Conservation (phyloP, 1,284 basidiomycete species). For the Bondarzewia mesenterica region DNA sequence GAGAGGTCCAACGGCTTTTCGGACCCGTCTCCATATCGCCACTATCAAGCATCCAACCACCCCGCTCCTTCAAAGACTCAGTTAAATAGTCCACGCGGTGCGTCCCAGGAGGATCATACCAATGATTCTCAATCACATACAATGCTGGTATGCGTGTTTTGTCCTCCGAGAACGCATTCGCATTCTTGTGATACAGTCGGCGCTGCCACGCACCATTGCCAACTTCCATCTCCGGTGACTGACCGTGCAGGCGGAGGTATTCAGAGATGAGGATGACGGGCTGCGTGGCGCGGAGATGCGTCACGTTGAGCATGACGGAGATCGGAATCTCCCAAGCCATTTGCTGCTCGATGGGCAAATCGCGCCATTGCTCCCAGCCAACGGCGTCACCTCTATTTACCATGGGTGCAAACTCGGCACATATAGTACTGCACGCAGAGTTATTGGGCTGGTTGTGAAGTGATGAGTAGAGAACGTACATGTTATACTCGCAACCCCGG, state of each 20-base stretch:
- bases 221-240: slow-evolving; percentile 24
- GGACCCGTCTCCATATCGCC: slow-evolving; percentile 13
- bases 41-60: slow-evolving; percentile 15
- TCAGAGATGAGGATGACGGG: slow-evolving; percentile 32
- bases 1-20: slow-evolving; percentile 12
- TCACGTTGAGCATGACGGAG: slow-evolving; percentile 37
- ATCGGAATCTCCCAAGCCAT: slow-evolving; percentile 33
- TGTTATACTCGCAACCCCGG: slow-evolving; percentile 25
- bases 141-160: slow-evolving; percentile 18
- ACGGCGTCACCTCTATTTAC: slow-evolving; percentile 19
- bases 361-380: slow-evolving; percentile 30
- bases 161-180: slow-evolving; percentile 12
- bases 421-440: slow-evolving; percentile 9
- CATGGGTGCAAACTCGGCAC: slow-evolving; percentile 13
- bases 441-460: too few relatives aligned
- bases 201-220: slow-evolving; percentile 30
- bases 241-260: slow-evolving; percentile 32
- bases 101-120: slow-evolving; percentile 26
- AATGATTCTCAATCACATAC: slow-evolving; percentile 27
- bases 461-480: slow-evolving; percentile 5
- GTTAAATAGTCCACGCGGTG: slow-evolving; percentile 30
- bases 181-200: slow-evolving; percentile 17
- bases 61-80: slow-evolving; percentile 23
- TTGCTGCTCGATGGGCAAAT: slow-evolving; percentile 31
- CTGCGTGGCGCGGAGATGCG: slow-evolving; percentile 29